Evolutionary conservation across 1,139 yeast species (phyloP).

Genomic region (Candida sanyaensis): DNA sequence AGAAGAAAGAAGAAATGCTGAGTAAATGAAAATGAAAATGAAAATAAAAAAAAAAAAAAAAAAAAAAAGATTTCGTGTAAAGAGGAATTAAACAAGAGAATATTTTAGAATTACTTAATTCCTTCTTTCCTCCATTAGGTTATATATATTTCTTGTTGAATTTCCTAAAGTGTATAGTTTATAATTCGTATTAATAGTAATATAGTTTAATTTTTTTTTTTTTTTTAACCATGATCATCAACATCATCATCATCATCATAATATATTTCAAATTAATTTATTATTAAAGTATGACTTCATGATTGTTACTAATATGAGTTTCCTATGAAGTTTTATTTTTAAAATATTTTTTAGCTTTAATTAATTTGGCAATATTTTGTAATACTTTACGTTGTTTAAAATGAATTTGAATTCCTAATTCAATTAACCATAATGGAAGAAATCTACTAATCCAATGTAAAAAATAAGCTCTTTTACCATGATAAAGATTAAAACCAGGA

Average conservation of each 20-base stretch:
- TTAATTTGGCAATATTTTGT: slow-evolving; percentile 9
- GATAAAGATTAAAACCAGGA: slow-evolving; percentile 33
- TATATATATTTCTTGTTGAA: too few relatives aligned
- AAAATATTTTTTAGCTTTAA: slow-evolving; percentile 1
- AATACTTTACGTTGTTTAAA: slow-evolving; percentile 33
- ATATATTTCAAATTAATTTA: neutral
- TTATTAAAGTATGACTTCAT: neutral
- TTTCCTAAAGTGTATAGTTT: neutral
- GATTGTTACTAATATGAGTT: too few relatives aligned
- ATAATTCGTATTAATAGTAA: neutral
- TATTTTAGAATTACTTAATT: too few relatives aligned
- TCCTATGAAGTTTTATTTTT: neutral
- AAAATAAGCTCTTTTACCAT: slow-evolving; percentile 25
- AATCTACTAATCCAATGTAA: slow-evolving; percentile 24
- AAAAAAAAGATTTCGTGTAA: too few relatives aligned
- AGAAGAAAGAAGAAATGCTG: slow-evolving; percentile 61
- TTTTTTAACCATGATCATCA: too few relatives aligned
- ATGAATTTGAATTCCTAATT: slow-evolving; percentile 25
- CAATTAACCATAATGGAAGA: slow-evolving; percentile 33
- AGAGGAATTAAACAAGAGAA: too few relatives aligned
- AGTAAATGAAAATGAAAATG: too few relatives aligned
- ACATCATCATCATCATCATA: too few relatives aligned
- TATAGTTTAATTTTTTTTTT: too few relatives aligned
- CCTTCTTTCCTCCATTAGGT: too few relatives aligned
- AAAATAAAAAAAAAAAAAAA: too few relatives aligned